phyloP scores from a whole-genome alignment of 2,329 filamentous ascomycete genomes.

The Onygenales sp. region DNA sequence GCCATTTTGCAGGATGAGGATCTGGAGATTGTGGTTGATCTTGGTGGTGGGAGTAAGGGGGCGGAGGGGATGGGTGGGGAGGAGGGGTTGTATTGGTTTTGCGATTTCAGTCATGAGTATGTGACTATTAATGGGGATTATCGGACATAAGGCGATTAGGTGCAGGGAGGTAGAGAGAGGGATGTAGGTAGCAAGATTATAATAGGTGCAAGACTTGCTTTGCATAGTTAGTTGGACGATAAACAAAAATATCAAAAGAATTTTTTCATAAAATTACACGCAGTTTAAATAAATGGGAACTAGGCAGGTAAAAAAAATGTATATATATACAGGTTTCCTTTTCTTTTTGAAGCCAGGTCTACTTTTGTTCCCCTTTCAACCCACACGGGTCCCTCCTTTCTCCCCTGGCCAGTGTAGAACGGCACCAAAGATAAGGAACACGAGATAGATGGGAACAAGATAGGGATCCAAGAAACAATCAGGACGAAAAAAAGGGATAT shows the following conservation, averaged over 20 bases:
- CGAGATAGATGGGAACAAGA: background rate
- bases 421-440: background rate
- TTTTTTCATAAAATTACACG: background rate
- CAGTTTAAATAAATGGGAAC: background rate
- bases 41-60: conserved; percentile 42
- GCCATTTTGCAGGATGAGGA: conserved; percentile 53
- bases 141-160: conserved; percentile 37
- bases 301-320: background rate
- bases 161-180: background rate
- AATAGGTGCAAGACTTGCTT: background rate
- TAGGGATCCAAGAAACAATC: background rate
- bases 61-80: conserved; percentile 32
- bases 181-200: background rate
- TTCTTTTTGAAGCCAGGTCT: background rate
- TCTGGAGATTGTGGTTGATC: conserved; percentile 50
- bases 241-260: background rate
- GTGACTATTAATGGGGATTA: conserved; percentile 62
- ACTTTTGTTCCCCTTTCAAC: background rate
- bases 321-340: background rate
- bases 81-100: conserved; percentile 55
- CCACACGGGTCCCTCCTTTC: background rate
- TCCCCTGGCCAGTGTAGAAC: background rate
- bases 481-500: background rate
- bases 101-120: conserved; percentile 61
- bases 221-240: too few relatives aligned